phyloP scores from a whole-genome alignment of 495 filamentous ascomycete species.

The Cercophora newfieldiana region DNA sequence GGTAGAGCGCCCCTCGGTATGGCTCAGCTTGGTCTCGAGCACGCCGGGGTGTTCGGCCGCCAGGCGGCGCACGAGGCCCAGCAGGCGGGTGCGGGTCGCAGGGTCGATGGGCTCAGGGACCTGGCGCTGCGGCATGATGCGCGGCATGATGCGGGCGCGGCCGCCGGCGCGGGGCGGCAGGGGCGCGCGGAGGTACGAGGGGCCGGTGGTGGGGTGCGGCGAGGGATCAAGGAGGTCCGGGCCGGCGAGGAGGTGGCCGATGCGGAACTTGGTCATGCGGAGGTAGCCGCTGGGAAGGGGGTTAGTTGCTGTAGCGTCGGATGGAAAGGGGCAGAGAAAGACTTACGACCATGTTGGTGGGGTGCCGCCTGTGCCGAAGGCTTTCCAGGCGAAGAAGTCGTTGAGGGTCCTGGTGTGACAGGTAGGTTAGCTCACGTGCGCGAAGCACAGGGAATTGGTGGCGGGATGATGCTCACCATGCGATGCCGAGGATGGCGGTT shows the following conservation, averaged over 20 bases:
- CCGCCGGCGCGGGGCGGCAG: constrained; percentile 2
- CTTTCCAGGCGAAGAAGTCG: constrained; percentile 15
- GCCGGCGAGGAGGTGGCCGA: constrained; percentile 10
- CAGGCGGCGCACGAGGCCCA: neutral
- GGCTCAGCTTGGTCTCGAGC: constrained; percentile 4
- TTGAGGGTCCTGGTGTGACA: constrained; percentile 1
- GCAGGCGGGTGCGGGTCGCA: neutral
- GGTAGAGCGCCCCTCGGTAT: constrained; percentile 11
- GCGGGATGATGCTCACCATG: constrained; percentile 8
- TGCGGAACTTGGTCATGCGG: constrained; percentile 16
- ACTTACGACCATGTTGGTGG: constrained; percentile 14
- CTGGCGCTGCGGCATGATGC: constrained; percentile 19
- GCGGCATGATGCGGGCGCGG: constrained; percentile 15
- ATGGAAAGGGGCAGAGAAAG: neutral
- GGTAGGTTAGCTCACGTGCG: neutral
- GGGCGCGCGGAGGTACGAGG: constrained; percentile 4
- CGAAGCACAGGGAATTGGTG: neutral
- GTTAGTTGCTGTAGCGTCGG: neutral
- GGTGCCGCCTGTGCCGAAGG: constrained; percentile 16
- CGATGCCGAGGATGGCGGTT: constrained; percentile 13
- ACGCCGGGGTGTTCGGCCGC: neutral
- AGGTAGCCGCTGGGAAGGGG: constrained; percentile 4
- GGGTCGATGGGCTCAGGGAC: constrained; percentile 13
- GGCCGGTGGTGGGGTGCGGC: constrained; percentile 5
- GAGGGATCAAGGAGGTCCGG: constrained; percentile 14